These are phyloP conservation scores for Phytophthora quininea DNA, from an alignment of 352 stramenopile species.

Conservation along the genomic window DNA sequence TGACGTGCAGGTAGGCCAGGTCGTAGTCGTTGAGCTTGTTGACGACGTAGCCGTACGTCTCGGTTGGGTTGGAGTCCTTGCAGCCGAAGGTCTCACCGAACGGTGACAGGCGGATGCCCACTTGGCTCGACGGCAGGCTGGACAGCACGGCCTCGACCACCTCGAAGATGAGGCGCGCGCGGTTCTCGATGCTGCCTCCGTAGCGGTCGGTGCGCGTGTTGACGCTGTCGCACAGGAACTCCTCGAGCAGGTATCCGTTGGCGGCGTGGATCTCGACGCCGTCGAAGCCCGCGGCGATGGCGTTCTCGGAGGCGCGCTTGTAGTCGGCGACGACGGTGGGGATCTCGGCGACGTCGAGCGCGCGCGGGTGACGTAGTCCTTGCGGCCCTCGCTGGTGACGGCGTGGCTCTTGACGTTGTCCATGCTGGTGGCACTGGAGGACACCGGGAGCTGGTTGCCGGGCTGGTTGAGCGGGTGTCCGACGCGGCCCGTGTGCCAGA, in stretches of 20 bases:
- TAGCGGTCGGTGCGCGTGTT: conserved; percentile 13
- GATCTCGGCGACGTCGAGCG: neutral
- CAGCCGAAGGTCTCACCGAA: conserved; percentile 20
- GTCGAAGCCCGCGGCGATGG: conserved; percentile 56
- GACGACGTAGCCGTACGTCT: neutral
- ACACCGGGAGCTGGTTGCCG: neutral
- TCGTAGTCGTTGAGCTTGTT: neutral
- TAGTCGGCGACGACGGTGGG: neutral
- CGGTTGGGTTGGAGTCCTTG: neutral
- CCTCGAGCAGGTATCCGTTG: conserved; percentile 92
- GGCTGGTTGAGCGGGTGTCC: neutral
- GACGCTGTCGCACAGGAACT: conserved; percentile 60
- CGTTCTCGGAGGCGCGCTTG: conserved; percentile 10
- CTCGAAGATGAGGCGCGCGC: conserved; percentile 3
- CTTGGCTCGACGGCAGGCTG: neutral
- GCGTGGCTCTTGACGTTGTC: neutral
- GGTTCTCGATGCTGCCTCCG: conserved; percentile 5
- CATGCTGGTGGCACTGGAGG: neutral
- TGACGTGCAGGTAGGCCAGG: neutral
- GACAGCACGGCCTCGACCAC: neutral
- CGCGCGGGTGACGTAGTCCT: neutral
- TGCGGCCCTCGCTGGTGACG: neutral
- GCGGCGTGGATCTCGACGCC: conserved; percentile 70
- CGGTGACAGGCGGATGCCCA: conserved; percentile 5
- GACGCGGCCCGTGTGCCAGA: too few relatives aligned